phyloP scores from a whole-genome alignment of 1,139 yeast genomes.

The Kodamaea alishanica region DNA sequence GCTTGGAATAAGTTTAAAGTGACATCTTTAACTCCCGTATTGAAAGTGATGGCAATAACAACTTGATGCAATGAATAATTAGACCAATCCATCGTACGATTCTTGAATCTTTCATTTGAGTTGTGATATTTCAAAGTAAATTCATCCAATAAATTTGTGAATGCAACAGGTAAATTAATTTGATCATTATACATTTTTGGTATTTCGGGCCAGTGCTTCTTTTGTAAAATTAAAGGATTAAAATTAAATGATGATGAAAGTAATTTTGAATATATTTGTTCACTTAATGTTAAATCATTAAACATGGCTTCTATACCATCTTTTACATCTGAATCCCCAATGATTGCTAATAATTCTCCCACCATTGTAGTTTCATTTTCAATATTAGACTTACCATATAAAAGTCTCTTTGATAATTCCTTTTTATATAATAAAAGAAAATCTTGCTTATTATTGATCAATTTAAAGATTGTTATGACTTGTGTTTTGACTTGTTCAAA shows the following conservation, averaged over 20 bases:
- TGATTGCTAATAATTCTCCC: constrained; percentile 20
- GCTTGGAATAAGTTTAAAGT: constrained; percentile 40
- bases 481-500: constrained; percentile 20
- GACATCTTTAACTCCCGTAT: constrained; percentile 32
- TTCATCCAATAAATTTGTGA: constrained; percentile 10
- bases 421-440: constrained; percentile 32
- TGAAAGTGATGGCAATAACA: constrained; percentile 26
- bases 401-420: constrained; percentile 37
- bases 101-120: constrained; percentile 13
- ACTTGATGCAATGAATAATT: constrained; percentile 33
- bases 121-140: constrained; percentile 12
- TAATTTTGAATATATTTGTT: constrained; percentile 14
- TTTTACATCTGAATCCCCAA: constrained; percentile 36
- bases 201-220: constrained; percentile 41
- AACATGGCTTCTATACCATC: constrained; percentile 33
- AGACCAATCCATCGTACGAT: constrained; percentile 21
- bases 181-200: constrained; percentile 25
- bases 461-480: constrained; percentile 29
- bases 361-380: constrained; percentile 26
- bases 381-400: constrained; percentile 23
- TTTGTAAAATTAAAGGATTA: constrained; percentile 32
- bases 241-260: constrained; percentile 17
- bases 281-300: constrained; percentile 27
- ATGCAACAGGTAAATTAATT: constrained; percentile 10
- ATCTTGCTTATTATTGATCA: constrained; percentile 33